These are phyloP conservation scores for Dendryphion nanum DNA, from an alignment of 2,329 filamentous ascomycete species.

Conservation along the genomic window DNA sequence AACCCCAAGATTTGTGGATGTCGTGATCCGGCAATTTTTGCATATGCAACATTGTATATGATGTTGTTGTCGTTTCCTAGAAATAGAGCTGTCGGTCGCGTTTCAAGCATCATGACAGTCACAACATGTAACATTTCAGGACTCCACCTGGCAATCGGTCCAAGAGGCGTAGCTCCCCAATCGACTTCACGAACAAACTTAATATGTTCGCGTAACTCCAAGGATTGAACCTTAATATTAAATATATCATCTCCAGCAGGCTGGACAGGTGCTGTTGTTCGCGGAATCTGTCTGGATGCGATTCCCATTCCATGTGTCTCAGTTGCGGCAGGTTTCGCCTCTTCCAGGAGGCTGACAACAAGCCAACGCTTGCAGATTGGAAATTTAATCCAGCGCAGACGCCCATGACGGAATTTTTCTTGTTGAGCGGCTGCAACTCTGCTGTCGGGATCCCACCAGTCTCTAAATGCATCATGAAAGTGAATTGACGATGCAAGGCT, in stretches of 20 bases:
- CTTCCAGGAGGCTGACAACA: background rate
- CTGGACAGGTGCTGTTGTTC: no score
- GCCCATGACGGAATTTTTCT: slow-evolving; percentile 9
- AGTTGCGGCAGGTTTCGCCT: background rate
- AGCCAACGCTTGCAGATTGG: background rate
- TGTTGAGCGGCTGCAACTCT: slow-evolving; percentile 5
- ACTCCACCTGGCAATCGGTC: slow-evolving; percentile 10
- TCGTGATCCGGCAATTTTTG: slow-evolving; percentile 5
- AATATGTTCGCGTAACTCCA: background rate
- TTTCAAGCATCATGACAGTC: slow-evolving; percentile 13
- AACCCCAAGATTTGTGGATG: slow-evolving; percentile 5
- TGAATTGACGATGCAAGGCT: slow-evolving; percentile 5
- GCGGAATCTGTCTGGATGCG: background rate
- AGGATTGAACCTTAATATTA: background rate
- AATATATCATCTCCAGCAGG: background rate
- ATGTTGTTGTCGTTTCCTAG: slow-evolving; percentile 13
- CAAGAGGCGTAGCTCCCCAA: slow-evolving; percentile 10
- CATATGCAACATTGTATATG: slow-evolving; percentile 15
- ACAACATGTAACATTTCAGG: slow-evolving; percentile 9
- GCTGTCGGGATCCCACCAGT: slow-evolving; percentile 15
- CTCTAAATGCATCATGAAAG: slow-evolving; percentile 7
- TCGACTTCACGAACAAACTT: slow-evolving; percentile 8
- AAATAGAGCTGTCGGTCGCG: slow-evolving; percentile 11
- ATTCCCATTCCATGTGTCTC: background rate
- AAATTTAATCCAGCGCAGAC: background rate